These are phyloP conservation scores for Aspergillus fumigatiaffinis DNA, from an alignment of 2,329 filamentous ascomycete species.

Conservation along the genomic window DNA sequence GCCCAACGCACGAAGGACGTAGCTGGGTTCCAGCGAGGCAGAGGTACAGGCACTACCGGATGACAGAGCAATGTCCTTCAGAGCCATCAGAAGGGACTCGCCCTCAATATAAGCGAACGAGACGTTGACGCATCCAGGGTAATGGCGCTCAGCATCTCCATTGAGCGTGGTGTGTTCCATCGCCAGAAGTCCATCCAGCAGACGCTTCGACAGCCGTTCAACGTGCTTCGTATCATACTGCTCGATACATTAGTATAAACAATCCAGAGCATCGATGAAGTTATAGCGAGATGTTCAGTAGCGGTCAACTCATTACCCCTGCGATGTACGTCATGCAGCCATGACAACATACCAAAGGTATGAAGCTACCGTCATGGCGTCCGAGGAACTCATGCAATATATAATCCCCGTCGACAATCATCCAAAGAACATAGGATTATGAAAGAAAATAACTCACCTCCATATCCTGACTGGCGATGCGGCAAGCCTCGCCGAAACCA, in stretches of 20 bases:
- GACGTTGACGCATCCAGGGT: constrained; percentile 95
- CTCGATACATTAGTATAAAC: constrained; percentile 2
- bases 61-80: constrained; percentile 96
- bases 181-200: constrained; percentile 75
- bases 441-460: constrained; percentile 59
- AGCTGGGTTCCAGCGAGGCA: constrained; percentile 91
- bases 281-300: constrained; percentile 10
- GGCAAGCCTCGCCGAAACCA: constrained; percentile 92
- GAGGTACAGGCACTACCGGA: constrained; percentile 97
- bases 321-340: constrained; percentile 60
- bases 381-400: constrained; percentile 79
- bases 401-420: constrained; percentile 63
- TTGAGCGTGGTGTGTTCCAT: constrained; percentile 93
- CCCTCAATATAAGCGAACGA: constrained; percentile 98
- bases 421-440: constrained; percentile 8
- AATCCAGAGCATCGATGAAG: neutral
- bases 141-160: constrained; percentile 76
- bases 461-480: constrained; percentile 87
- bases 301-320: constrained; percentile 57
- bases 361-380: constrained; percentile 52
- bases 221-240: constrained; percentile 92
- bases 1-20: constrained; percentile 88
- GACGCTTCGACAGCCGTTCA: constrained; percentile 73
- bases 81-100: constrained; percentile 94
- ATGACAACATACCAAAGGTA: constrained; percentile 30